Base-by-base conservation (phyloP, 2,329 filamentous ascomycete genomes). In the Phyllosticta paracitricarpa region DNA sequence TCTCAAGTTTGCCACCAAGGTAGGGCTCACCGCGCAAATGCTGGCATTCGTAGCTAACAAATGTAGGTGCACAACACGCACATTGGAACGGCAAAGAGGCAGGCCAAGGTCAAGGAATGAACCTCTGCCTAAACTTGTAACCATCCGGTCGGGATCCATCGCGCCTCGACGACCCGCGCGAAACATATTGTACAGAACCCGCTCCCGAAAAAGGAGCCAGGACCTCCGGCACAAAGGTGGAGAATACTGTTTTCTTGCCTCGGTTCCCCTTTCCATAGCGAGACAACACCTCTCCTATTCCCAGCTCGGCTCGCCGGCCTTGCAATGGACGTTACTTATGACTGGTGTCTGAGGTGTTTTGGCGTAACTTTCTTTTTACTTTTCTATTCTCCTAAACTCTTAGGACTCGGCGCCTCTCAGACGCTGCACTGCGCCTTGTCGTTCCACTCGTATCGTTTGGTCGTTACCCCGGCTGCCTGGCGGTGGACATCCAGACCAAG, bases 1-100 rank as follows among this genome's bases (percentile, higher is more conserved):
- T 80, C 80, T 99, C 74, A 88, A 94, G 70, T 99, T 99, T 75
- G 94, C 94, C 17, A 95, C 90, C 35, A 97, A 96, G 82, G 91
- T 91, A 75, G 71, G 78, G 70, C 17, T 9, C 28, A 17, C 51
- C 7, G 14, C 24, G 6, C 51, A 48, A 30, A 59, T 22, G 35
- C 33, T 26, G n/a, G 6, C 4, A 12, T 54, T n/a, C 28, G 9
- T 8, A 40, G 14, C 59, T 61, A 48, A 61, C 54, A 14, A 53
- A 55, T 51, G 14, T 58, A 88, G 83, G 87, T 92, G 65, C 86
- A 91, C 76, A 95, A 95, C 72, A 96, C 91, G 26, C 91, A 96
- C 68, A 95, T 96, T 68, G 91, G 91, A 63, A 93, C 90, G 0
- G 91, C 91, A 52, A 95, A 89, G 78, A 85, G 85, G 63, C 86